Percentiles rank a stretch among this genome's conserved stretches.
Evolutionary conservation across 768 basidiomycete genomes (phyloP).

Genomic region (Coprinellus micaceus): DNA sequence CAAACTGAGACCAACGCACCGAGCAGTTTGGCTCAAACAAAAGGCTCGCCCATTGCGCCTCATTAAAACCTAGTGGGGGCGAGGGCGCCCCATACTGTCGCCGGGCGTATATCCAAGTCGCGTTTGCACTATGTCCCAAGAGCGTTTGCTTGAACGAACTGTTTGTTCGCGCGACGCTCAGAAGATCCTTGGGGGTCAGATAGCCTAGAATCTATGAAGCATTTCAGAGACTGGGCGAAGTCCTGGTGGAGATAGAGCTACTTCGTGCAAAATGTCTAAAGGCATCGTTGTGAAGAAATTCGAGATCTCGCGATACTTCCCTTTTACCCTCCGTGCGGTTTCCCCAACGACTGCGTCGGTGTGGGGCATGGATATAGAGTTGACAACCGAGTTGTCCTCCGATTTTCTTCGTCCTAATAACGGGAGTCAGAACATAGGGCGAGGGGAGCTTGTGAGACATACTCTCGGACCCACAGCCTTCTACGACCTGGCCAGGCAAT

Average conservation of each 20-base stretch:
- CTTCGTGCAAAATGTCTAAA: background rate
- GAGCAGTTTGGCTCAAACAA: background rate
- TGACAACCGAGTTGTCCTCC: too few species aligned
- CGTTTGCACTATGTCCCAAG: background rate
- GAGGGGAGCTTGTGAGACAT: too few species aligned
- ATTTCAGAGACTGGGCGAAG: background rate
- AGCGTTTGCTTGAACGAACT: background rate
- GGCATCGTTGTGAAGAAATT: background rate
- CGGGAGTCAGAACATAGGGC: too few species aligned
- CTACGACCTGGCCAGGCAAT: too few species aligned
- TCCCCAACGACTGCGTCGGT: too few species aligned
- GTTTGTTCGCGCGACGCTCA: background rate
- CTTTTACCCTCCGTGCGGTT: too few species aligned
- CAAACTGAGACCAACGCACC: too few species aligned
- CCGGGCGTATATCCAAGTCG: background rate
- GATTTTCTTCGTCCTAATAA: too few species aligned
- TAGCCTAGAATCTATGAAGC: background rate
- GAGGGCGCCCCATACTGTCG: background rate
- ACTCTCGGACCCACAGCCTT: too few species aligned
- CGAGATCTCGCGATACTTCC: background rate
- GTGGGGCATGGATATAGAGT: too few species aligned
- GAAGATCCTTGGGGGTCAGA: background rate
- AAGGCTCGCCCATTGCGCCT: background rate
- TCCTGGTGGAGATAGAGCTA: background rate
- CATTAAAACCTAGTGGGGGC: background rate